Base-by-base conservation (phyloP, 495 filamentous ascomycete genomes). In the Filosporella fistucella region DNA sequence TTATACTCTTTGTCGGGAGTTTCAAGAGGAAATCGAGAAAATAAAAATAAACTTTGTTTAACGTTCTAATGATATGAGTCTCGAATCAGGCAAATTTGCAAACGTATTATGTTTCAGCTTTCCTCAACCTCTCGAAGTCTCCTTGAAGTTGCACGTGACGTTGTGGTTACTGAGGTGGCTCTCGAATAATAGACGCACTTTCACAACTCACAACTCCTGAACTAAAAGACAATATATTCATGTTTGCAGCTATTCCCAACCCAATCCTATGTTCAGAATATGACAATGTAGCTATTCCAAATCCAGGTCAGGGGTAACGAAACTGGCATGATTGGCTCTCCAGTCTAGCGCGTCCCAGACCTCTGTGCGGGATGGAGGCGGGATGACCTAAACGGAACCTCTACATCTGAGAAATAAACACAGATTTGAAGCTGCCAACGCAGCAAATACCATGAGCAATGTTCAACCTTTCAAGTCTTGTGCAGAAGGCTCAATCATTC, bases 401-500 rank as follows among this genome's bases (percentile, higher is more conserved):
- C 17, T 38, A 22, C 17, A 7, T 2, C 4, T 21, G 4, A 38
- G 16, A 38, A 30, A 16, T 24, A 32, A 43, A 30, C 41, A 25
- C 41, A 2, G 20, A n/a, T n/a, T n/a, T n/a, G n/a, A n/a, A n/a
- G 20, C 30, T 34, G 32, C 42, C 14, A 26, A 42, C 42, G 51
- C 34, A 55, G 51, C 51, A 54, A 39, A 52, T 55, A 59, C 36
- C 54, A 62, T 58, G 59, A 62, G 56, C 63, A 62, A 89, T 88
- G 85, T 84, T 88, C 67, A 86, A 82, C 66, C 75, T 94, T 69
- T 83, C 81, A 51, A 86, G 81, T 63, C 83, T 98, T 63, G 86
- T 97, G 54, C 89, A 96, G 68, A 96, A 91, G 74, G 93, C 93
- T 45, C 84, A 90, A 68, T 89, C 91, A 62, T 75, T 96, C 67